Percentiles rank a stretch among this genome's conserved stretches.
phyloP scores from a whole-genome alignment of 257 asterid genomes.

The Jacaranda mimosifolia region DNA sequence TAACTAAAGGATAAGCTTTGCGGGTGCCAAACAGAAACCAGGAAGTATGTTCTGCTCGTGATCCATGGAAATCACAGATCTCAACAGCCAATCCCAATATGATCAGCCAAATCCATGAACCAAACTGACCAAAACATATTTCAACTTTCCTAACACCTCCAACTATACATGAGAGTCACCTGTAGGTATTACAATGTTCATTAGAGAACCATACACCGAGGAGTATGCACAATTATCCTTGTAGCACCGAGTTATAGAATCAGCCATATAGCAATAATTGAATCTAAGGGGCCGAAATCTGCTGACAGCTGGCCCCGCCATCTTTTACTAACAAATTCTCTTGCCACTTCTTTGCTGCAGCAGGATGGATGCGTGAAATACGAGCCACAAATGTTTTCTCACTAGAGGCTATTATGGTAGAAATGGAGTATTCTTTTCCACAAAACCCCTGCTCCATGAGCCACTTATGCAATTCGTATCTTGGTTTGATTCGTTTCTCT shows the following conservation, averaged over 20 bases:
- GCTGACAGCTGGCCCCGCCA: neutral
- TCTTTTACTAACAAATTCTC: constrained; percentile 38
- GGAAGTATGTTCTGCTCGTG: neutral
- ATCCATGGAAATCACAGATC: neutral
- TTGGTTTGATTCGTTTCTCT: constrained; percentile 73
- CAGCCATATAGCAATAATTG: neutral
- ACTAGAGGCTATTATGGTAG: constrained; percentile 68
- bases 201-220: constrained; percentile 14
- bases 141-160: neutral
- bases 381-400: constrained; percentile 60
- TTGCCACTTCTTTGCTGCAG: constrained; percentile 56
- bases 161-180: constrained; percentile 5
- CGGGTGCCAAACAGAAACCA: neutral
- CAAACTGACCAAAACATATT: neutral
- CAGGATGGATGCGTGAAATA: constrained; percentile 53
- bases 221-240: neutral
- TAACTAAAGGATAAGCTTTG: neutral
- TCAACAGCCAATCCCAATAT: constrained; percentile 1
- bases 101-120: constrained; percentile 5
- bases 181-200: neutral
- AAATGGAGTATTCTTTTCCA: constrained; percentile 47
- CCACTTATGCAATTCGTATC: constrained; percentile 65
- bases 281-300: neutral
- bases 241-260: neutral
- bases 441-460: constrained; percentile 56